Conservation (phyloP, 805 yeast species). For the Candida insectalens region DNA sequence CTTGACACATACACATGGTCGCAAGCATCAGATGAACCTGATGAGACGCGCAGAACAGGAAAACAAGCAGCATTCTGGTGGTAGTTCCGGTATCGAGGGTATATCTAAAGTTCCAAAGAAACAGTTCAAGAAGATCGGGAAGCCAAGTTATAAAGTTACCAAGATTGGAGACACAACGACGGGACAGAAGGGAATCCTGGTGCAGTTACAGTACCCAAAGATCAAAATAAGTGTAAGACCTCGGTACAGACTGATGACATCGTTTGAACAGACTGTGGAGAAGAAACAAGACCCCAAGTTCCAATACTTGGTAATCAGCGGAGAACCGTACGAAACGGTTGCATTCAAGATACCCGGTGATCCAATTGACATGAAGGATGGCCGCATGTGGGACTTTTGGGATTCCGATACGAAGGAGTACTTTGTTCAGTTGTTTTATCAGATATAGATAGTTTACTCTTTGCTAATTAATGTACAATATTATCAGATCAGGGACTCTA, state of each 20-base stretch:
- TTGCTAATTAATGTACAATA: background rate
- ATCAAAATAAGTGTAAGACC: slow-evolving; percentile 41
- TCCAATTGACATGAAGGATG: slow-evolving; percentile 34
- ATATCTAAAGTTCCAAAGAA: slow-evolving; percentile 34
- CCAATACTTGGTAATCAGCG: slow-evolving; percentile 74
- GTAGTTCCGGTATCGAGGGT: slow-evolving; percentile 10
- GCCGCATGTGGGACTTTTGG: slow-evolving; percentile 60
- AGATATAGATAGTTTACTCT: background rate
- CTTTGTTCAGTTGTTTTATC: slow-evolving; percentile 61
- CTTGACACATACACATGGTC: slow-evolving; percentile 75
- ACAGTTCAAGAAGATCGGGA: slow-evolving; percentile 52
- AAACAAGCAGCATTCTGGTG: slow-evolving; percentile 7
- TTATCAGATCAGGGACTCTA: background rate
- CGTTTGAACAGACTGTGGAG: slow-evolving; percentile 54
- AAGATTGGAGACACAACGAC: slow-evolving; percentile 59
- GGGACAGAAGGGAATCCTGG: slow-evolving; percentile 52
- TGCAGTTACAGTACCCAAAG: slow-evolving; percentile 49
- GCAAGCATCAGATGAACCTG: slow-evolving; percentile 68
- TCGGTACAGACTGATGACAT: slow-evolving; percentile 65
- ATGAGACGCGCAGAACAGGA: slow-evolving; percentile 46
- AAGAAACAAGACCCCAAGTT: slow-evolving; percentile 30
- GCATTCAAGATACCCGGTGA: slow-evolving; percentile 64
- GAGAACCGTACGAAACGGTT: slow-evolving; percentile 82
- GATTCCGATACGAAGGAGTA: slow-evolving; percentile 61
- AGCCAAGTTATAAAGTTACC: slow-evolving; percentile 59